Evolutionary conservation across 2,329 filamentous ascomycete genomes (phyloP).

Genomic region (Rosellinia necatrix): DNA sequence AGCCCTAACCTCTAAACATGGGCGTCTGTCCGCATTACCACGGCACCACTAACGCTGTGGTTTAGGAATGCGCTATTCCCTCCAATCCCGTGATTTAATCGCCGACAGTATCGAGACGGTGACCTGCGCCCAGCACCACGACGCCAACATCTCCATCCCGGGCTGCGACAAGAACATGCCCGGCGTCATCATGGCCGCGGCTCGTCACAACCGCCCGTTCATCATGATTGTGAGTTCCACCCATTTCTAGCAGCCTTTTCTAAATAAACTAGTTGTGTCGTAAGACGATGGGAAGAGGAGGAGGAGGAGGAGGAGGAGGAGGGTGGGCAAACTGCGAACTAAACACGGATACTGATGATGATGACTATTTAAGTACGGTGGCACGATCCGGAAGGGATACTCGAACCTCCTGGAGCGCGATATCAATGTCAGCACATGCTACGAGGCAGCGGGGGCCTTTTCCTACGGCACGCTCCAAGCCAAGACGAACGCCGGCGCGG

Average conservation of each 20-base stretch:
- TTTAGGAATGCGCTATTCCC: constrained; percentile 87
- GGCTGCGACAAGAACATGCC: constrained; percentile 99
- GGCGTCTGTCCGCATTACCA: not conserved
- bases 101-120: constrained; percentile 94
- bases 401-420: constrained; percentile 74
- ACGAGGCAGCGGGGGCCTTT: constrained; percentile 84
- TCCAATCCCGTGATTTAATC: constrained; percentile 89
- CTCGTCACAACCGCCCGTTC: constrained; percentile 87
- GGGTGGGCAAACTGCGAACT: not conserved
- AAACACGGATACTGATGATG: not conserved
- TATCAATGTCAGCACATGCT: constrained; percentile 88
- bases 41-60: not conserved
- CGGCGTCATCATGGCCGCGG: constrained; percentile 86
- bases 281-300: no score
- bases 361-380: constrained; percentile 66
- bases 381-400: constrained; percentile 87
- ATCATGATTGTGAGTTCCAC: constrained; percentile 70
- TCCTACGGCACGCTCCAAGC: constrained; percentile 78
- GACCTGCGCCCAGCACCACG: constrained; percentile 88
- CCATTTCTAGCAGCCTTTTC: not conserved
- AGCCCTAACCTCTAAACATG: not conserved
- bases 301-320: no score
- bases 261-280: no score
- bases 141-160: constrained; percentile 90
- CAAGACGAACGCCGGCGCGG: constrained; percentile 63